Conservation (phyloP, 495 filamentous ascomycete species). For the Immersiella caudata region DNA sequence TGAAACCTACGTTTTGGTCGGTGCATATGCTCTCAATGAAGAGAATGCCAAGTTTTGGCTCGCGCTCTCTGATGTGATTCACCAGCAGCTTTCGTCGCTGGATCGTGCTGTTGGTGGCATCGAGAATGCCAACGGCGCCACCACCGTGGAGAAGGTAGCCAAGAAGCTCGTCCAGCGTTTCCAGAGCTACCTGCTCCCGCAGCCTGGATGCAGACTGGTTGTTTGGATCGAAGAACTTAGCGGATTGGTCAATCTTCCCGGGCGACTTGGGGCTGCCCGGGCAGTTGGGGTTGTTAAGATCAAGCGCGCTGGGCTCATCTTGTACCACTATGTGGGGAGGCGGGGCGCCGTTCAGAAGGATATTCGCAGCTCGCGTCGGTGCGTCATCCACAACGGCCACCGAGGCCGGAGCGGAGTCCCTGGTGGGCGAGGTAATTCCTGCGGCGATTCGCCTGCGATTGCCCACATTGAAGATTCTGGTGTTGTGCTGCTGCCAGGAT, state of each 20-base stretch:
- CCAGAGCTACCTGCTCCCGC: conserved; percentile 87
- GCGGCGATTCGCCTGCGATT: conserved; percentile 83
- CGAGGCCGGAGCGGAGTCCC: conserved; percentile 30
- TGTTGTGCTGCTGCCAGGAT: conserved; percentile 96
- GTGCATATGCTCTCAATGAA: conserved; percentile 94
- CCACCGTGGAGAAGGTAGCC: conserved; percentile 80
- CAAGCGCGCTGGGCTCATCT: conserved; percentile 38
- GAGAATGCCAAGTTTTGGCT: conserved; percentile 84
- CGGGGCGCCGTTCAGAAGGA: conserved; percentile 48
- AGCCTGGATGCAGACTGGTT: conserved; percentile 81
- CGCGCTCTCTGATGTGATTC: conserved; percentile 76
- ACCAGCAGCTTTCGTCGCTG: conserved; percentile 81
- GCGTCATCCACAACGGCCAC: conserved; percentile 36
- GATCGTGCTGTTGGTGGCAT: conserved; percentile 95
- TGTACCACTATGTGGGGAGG: conserved; percentile 39
- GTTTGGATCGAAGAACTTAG: conserved; percentile 90
- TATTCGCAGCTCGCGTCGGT: conserved; percentile 49
- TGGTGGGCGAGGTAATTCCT: conserved; percentile 45
- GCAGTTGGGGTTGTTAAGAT: conserved; percentile 32
- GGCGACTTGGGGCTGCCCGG: conserved; percentile 19
- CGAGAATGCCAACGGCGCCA: conserved; percentile 95
- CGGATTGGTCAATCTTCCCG: conserved; percentile 79
- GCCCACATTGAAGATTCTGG: conserved; percentile 95
- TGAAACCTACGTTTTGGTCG: conserved; percentile 61
- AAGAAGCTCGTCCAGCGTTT: conserved; percentile 87